Percentiles rank a stretch among this genome's conserved stretches.
phyloP scores from a whole-genome alignment of 2,329 filamentous ascomycete genomes.

The Hyphodiscus sp. region DNA sequence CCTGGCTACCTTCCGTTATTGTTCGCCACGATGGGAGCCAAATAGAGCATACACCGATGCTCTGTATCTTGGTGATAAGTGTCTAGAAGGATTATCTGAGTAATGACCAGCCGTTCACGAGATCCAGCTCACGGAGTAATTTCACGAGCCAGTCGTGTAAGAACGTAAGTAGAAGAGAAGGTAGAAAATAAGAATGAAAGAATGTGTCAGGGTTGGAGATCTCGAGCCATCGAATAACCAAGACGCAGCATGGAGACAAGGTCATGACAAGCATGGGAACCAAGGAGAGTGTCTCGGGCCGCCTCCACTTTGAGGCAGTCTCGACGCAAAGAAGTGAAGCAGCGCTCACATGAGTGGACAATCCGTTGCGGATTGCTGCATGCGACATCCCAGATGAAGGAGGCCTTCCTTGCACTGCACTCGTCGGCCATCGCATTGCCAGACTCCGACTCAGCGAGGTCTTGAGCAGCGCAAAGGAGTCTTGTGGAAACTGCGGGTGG shows the following conservation, averaged over 20 bases:
- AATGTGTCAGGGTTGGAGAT: slow-evolving; percentile 17
- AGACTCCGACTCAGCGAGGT: not conserved
- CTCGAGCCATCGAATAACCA: slow-evolving; percentile 5
- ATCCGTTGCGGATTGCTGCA: not conserved
- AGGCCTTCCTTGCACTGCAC: not conserved
- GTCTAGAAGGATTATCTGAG: not conserved
- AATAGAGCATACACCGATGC: slow-evolving; percentile 20
- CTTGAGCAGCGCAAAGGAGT: not conserved
- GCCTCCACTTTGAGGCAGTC: not conserved
- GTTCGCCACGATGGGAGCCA: slow-evolving; percentile 19
- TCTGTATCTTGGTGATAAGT: slow-evolving; percentile 5
- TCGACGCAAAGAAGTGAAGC: not conserved
- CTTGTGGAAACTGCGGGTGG: not conserved
- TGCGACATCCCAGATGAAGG: not conserved
- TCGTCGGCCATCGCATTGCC: not conserved
- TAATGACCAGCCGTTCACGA: slow-evolving; percentile 6
- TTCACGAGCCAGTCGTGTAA: slow-evolving; percentile 30
- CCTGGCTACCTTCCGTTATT: slow-evolving; percentile 13
- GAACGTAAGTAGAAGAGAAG: slow-evolving; percentile 18
- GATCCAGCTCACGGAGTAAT: slow-evolving; percentile 19
- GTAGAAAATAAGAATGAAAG: slow-evolving; percentile 16
- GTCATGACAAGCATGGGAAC: slow-evolving; percentile 3
- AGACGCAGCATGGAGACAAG: slow-evolving; percentile 7
- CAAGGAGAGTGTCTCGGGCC: not conserved
- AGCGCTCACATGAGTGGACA: not conserved